Evolutionary conservation across 805 yeast species (phyloP).

Genomic region (Hanseniaspora nectarophila): DNA sequence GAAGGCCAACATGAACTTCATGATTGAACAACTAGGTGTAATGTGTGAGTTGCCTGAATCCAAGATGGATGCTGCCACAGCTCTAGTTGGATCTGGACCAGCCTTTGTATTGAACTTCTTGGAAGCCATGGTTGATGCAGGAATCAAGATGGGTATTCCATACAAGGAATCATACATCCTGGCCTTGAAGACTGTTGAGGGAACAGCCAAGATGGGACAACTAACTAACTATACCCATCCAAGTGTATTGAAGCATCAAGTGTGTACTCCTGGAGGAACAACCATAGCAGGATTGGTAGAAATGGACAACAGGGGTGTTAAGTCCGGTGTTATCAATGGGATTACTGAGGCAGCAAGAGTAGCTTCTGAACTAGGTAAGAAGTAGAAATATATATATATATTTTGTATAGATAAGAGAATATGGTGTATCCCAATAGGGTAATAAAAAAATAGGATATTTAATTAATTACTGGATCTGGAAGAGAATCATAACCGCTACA

Average conservation of each 20-base stretch:
- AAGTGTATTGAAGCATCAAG: slow-evolving; percentile 70
- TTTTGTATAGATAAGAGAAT: too few relatives aligned
- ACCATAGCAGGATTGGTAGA: slow-evolving; percentile 89
- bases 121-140: slow-evolving; percentile 90
- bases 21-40: slow-evolving; percentile 7
- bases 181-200: slow-evolving; percentile 89
- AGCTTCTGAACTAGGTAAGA: slow-evolving; percentile 48
- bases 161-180: slow-evolving; percentile 67
- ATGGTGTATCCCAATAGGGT: too few relatives aligned
- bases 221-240: slow-evolving; percentile 70
- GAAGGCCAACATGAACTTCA: slow-evolving; percentile 24
- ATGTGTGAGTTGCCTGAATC: slow-evolving; percentile 63
- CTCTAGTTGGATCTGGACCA: slow-evolving; percentile 92
- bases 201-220: slow-evolving; percentile 82
- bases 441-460: too few relatives aligned
- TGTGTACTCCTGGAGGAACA: slow-evolving; percentile 96
- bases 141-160: slow-evolving; percentile 87
- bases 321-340: slow-evolving; percentile 77
- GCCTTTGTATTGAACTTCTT: slow-evolving; percentile 82
- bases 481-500: too few relatives aligned
- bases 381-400: too few relatives aligned
- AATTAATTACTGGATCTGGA: too few relatives aligned
- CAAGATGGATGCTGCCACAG: slow-evolving; percentile 93
- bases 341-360: slow-evolving; percentile 85
- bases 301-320: slow-evolving; percentile 83